Conservation (phyloP, 176 grass and related monocot species). For the Aegilops umbellulata region DNA sequence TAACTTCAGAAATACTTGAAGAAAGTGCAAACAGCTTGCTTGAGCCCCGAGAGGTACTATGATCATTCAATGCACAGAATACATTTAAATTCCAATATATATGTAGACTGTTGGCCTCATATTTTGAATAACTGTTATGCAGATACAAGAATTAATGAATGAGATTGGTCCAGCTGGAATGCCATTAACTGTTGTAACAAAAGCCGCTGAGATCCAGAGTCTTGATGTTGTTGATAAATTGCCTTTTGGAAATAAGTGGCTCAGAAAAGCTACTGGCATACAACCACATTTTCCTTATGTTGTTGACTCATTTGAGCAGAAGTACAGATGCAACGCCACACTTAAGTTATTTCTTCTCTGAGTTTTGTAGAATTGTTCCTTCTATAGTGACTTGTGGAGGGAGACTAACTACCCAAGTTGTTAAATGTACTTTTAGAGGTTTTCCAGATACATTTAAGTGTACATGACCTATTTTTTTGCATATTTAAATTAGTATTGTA, state of each 20-base stretch:
- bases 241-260: slow-evolving; percentile 88
- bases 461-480: background rate
- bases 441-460: background rate
- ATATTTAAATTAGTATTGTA: background rate
- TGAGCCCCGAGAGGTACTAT: slow-evolving; percentile 81
- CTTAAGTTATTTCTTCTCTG: slow-evolving; percentile 11
- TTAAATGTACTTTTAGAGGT: background rate
- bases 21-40: slow-evolving; percentile 75
- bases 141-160: slow-evolving; percentile 83
- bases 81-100: background rate
- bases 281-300: slow-evolving; percentile 85
- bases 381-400: background rate
- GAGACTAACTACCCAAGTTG: background rate
- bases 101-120: background rate
- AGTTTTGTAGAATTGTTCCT: background rate
- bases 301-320: slow-evolving; percentile 98
- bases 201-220: slow-evolving; percentile 79
- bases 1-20: slow-evolving; percentile 31
- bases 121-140: background rate
- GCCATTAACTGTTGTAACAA: slow-evolving; percentile 74
- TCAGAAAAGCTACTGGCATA: slow-evolving; percentile 83
- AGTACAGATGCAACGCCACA: slow-evolving; percentile 26
- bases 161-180: slow-evolving; percentile 87
- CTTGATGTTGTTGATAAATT: slow-evolving; percentile 84
- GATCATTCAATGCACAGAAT: background rate